Evolutionary conservation across 257 asterid species (phyloP).

Genomic region (Penstemon newberryi): DNA sequence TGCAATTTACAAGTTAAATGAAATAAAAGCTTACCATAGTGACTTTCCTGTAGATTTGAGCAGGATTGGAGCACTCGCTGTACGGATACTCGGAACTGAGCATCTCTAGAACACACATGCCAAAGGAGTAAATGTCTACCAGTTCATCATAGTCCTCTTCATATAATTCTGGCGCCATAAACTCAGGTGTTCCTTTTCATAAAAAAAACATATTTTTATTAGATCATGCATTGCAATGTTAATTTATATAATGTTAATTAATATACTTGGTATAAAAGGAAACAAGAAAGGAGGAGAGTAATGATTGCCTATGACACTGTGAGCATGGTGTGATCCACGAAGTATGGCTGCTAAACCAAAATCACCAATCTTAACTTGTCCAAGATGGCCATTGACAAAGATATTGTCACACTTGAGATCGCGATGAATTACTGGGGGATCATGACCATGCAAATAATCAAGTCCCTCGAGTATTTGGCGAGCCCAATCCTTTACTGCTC

Average conservation of each 20-base stretch:
- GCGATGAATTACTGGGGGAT: conserved; percentile 83
- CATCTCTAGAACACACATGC: conserved; percentile 85
- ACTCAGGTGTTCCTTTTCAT: conserved; percentile 75
- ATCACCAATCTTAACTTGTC: conserved; percentile 82
- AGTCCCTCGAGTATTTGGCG: conserved; percentile 76
- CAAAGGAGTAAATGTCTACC: conserved; percentile 78
- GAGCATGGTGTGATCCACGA: conserved; percentile 63
- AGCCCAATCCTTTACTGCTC: conserved; percentile 68
- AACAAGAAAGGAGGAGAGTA: conserved; percentile 5
- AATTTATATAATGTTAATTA: not conserved
- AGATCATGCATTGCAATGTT: not conserved
- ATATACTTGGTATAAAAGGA: not conserved
- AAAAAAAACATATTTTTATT: conserved; percentile 4
- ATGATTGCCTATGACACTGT: conserved; percentile 67
- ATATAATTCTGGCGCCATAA: conserved; percentile 84
- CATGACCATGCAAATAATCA: conserved; percentile 58
- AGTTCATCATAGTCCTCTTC: conserved; percentile 84
- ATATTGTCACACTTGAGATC: conserved; percentile 86
- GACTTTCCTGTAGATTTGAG: conserved; percentile 94
- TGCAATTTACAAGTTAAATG: not conserved
- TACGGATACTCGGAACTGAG: conserved; percentile 79
- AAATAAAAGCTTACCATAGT: conserved; percentile 51
- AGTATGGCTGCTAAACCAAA: conserved; percentile 77
- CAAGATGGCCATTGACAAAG: conserved; percentile 82
- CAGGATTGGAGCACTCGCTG: conserved; percentile 79